phyloP scores from a whole-genome alignment of 1,139 yeast species.

The Yamadazyma diospyri region DNA sequence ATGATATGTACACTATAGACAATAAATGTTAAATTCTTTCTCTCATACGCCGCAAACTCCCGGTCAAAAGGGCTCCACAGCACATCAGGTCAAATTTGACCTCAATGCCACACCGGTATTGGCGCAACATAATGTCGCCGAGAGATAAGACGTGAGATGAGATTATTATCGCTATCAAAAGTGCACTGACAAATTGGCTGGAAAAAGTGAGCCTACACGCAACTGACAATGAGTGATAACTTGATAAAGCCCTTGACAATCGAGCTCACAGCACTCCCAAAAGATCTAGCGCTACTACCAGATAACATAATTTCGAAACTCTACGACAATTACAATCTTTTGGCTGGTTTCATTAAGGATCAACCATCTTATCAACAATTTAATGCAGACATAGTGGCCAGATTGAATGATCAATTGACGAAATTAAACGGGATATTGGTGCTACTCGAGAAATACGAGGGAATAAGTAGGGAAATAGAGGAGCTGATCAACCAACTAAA shows the following conservation, averaged over 20 bases:
- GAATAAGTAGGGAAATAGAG: constrained; percentile 22
- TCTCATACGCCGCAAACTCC: no score
- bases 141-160: constrained; percentile 1
- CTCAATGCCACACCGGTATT: no score
- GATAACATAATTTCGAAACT: constrained; percentile 24
- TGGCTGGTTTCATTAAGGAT: constrained; percentile 30
- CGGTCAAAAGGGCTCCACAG: neutral
- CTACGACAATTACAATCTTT: constrained; percentile 23
- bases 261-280: constrained; percentile 7
- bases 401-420: constrained; percentile 20
- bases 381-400: constrained; percentile 15
- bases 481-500: constrained; percentile 25
- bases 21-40: constrained; percentile 4
- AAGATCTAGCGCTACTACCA: constrained; percentile 27
- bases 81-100: no score
- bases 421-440: constrained; percentile 22
- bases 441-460: constrained; percentile 26
- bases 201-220: no score
- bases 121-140: no score
- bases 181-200: constrained; percentile 2
- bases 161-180: constrained; percentile 3
- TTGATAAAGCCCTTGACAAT: constrained; percentile 7
- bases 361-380: constrained; percentile 22
- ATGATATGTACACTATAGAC: constrained; percentile 9
- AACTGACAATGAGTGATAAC: constrained; percentile 1